Evolutionary conservation across 305 asterid genomes (phyloP).

Genomic region (Lippia alba): DNA sequence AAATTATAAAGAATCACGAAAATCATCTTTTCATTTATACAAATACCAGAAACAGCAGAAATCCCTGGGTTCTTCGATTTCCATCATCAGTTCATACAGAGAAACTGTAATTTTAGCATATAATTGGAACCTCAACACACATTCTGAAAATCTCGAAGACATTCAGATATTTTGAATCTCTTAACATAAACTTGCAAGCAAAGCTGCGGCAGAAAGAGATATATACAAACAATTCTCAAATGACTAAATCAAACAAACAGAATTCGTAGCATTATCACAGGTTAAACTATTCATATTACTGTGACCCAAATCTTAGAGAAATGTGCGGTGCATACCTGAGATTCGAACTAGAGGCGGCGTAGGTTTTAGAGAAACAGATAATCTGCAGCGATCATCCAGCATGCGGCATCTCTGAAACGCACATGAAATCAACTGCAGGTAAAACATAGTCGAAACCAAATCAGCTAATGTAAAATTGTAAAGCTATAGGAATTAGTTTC

Average conservation of each 20-base stretch:
- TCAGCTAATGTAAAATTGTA: conserved; percentile 6
- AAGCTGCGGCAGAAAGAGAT: not conserved
- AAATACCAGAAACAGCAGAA: conserved; percentile 11
- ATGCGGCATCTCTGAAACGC: conserved; percentile 79
- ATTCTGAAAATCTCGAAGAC: not conserved
- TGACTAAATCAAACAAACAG: not conserved
- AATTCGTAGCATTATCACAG: not conserved
- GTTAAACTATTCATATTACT: not conserved
- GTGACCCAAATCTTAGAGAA: not conserved
- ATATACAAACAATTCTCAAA: not conserved
- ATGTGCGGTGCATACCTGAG: conserved; percentile 53
- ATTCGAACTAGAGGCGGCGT: conserved; percentile 56
- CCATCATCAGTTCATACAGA: conserved; percentile 2
- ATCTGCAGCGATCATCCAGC: conserved; percentile 69
- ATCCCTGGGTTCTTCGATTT: conserved; percentile 18
- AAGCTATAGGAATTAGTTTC: not conserved
- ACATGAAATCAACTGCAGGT: conserved; percentile 63
- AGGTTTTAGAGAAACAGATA: conserved; percentile 62
- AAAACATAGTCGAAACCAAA: conserved; percentile 2
- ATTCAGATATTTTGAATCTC: not conserved
- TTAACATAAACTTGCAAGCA: not conserved
- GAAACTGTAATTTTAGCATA: conserved; percentile 4
- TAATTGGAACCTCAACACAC: not conserved
- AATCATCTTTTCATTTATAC: conserved; percentile 1
- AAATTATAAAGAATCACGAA: not conserved